These are phyloP conservation scores for Ophiosphaerella herpotricha DNA, from an alignment of 2,329 filamentous ascomycete genomes.

Conservation along the genomic window DNA sequence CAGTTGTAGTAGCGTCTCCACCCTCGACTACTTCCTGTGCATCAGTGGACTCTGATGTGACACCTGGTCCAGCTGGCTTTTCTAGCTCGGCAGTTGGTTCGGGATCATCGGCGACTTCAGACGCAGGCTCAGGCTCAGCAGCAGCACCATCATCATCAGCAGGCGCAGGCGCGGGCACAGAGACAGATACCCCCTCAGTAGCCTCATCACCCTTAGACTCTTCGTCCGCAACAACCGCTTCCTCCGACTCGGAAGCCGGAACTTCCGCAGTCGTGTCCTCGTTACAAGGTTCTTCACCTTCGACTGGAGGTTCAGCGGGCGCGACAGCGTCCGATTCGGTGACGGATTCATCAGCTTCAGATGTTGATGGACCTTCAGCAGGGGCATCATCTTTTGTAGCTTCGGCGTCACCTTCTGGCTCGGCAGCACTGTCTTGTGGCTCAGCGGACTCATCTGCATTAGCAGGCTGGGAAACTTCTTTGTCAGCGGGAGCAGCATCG, in stretches of 20 bases:
- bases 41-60: background rate
- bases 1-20: background rate
- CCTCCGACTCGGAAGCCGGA: background rate
- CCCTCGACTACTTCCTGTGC: background rate
- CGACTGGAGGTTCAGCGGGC: no score
- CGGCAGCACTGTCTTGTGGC: background rate
- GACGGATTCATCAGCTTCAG: no score
- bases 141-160: background rate
- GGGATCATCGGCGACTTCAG: background rate
- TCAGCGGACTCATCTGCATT: background rate
- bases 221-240: background rate
- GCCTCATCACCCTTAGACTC: background rate
- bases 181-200: background rate
- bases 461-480: no score
- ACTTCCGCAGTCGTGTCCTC: no score
- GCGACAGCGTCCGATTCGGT: no score
- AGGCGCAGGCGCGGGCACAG: background rate
- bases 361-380: no score
- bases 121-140: background rate
- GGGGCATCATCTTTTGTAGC: no score
- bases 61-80: background rate
- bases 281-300: no score
- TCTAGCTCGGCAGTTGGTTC: background rate
- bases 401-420: background rate
- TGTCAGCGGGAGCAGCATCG: no score